Conservation (phyloP, 2,329 filamentous ascomycete species). For the Cytospora chrysosperma region DNA sequence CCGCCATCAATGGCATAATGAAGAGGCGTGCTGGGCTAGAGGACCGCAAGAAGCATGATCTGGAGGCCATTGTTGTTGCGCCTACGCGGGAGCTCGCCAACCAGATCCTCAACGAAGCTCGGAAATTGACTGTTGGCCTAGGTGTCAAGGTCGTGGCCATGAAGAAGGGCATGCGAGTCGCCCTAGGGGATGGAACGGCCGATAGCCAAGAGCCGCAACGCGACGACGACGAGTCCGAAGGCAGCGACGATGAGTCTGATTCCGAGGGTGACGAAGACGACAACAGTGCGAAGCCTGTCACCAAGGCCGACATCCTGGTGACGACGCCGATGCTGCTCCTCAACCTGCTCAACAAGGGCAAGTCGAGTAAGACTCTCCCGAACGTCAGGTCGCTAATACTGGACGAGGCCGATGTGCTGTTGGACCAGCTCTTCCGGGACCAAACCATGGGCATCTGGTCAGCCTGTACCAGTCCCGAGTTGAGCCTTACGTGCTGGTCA, state of each 20-base stretch:
- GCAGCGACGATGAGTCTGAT: conserved; percentile 32
- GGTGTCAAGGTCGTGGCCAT: conserved; percentile 78
- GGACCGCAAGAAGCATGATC: conserved; percentile 47
- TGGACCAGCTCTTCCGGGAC: conserved; percentile 86
- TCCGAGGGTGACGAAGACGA: conserved; percentile 33
- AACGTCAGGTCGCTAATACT: conserved; percentile 74
- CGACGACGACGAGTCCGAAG: conserved; percentile 36
- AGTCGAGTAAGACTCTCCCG: conserved; percentile 55
- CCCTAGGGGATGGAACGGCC: conserved; percentile 40
- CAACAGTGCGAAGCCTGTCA: conserved; percentile 44
- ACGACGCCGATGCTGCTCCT: conserved; percentile 78
- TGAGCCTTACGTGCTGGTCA: conserved; percentile 85
- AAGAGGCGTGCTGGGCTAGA: conserved; percentile 46
- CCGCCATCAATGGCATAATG: conserved; percentile 75
- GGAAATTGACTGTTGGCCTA: conserved; percentile 74
- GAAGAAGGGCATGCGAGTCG: conserved; percentile 78
- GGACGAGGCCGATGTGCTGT: conserved; percentile 92
- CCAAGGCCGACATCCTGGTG: conserved; percentile 76
- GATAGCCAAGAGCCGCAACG: conserved; percentile 41
- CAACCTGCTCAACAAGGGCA: conserved; percentile 60
- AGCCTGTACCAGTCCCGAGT: conserved; percentile 66
- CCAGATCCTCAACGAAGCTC: conserved; percentile 82
- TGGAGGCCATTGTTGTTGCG: conserved; percentile 70
- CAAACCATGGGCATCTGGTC: conserved; percentile 86
- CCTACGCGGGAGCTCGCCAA: conserved; percentile 76